Conservation (phyloP, 164 flowering plant genomes). For the Echeveria elegans region DNA sequence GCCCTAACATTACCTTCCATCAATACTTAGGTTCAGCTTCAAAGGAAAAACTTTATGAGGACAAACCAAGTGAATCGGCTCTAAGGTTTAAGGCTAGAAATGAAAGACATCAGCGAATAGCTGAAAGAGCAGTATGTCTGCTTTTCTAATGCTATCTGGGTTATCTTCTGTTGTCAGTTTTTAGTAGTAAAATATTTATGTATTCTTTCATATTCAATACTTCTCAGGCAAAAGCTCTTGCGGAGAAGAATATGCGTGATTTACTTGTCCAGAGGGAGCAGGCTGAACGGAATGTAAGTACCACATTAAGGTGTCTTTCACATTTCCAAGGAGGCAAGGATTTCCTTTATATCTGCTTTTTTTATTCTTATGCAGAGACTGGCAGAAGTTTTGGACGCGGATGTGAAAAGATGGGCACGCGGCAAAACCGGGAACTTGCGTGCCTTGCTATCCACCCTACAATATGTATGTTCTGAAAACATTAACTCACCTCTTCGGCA, state of each 20-base stretch:
- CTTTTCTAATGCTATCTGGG: not conserved
- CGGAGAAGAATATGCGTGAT: conserved; percentile 86
- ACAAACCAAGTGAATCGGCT: conserved; percentile 31
- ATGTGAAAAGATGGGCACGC: conserved; percentile 82
- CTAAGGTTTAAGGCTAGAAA: conserved; percentile 40
- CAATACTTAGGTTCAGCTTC: conserved; percentile 6
- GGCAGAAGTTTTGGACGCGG: conserved; percentile 79
- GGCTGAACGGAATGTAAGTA: conserved; percentile 71
- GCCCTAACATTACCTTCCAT: not conserved
- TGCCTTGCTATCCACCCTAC: conserved; percentile 83
- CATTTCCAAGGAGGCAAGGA: not conserved
- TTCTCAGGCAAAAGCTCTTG: conserved; percentile 86
- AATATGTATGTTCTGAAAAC: conserved; percentile 56
- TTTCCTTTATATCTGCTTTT: conserved; percentile 1
- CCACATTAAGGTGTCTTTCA: conserved; percentile 7
- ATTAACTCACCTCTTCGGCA: not conserved
- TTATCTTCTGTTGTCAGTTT: not conserved
- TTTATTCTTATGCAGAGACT: conserved; percentile 48
- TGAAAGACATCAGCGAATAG: conserved; percentile 44
- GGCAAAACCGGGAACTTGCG: conserved; percentile 90
- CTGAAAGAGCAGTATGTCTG: conserved; percentile 47
- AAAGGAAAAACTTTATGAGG: conserved; percentile 24
- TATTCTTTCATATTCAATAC: conserved; percentile 10
- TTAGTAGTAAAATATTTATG: not conserved
- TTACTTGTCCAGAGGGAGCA: conserved; percentile 76